A percentile compares a stretch with the other conserved stretches of the same genome.
phyloP scores from a whole-genome alignment of 164 flowering plant genomes.

The Hamamelis virginiana region DNA sequence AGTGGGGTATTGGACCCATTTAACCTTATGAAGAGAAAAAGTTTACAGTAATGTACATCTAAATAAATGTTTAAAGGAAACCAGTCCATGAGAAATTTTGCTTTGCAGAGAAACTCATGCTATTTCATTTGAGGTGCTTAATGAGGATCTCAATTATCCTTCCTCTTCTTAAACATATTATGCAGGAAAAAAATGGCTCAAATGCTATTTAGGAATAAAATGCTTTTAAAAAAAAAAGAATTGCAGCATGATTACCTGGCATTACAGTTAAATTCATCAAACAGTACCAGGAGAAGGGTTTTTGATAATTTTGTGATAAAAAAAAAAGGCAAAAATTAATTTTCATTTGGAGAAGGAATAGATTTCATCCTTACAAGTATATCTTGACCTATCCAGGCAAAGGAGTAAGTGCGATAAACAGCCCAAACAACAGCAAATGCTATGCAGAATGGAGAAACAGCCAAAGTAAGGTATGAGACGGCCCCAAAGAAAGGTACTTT shows the following conservation, averaged over 20 bases:
- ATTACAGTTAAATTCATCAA: no score
- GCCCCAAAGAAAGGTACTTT: slow-evolving; percentile 94
- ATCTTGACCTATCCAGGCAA: slow-evolving; percentile 99
- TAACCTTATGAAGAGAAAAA: background rate
- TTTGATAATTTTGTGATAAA: background rate
- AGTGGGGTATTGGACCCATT: background rate
- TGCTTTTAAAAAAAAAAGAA: no score
- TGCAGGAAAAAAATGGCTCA: background rate
- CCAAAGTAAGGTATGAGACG: slow-evolving; percentile 83
- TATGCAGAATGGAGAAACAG: slow-evolving; percentile 92
- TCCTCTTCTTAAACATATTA: background rate
- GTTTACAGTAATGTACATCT: no score
- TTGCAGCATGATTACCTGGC: no score
- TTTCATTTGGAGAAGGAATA: background rate
- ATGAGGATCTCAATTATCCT: no score
- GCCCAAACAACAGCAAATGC: slow-evolving; percentile 92
- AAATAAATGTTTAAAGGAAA: no score
- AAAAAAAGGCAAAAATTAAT: background rate
- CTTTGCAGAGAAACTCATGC: no score
- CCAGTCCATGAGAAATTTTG: no score
- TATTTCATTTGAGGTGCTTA: no score
- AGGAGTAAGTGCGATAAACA: slow-evolving; percentile 58
- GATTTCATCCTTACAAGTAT: slow-evolving; percentile 72
- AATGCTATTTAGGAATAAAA: no score
- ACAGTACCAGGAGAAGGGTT: no score